phyloP scores from a whole-genome alignment of 192 early-diverging fungal species.

The Coemansia javaensis region DNA sequence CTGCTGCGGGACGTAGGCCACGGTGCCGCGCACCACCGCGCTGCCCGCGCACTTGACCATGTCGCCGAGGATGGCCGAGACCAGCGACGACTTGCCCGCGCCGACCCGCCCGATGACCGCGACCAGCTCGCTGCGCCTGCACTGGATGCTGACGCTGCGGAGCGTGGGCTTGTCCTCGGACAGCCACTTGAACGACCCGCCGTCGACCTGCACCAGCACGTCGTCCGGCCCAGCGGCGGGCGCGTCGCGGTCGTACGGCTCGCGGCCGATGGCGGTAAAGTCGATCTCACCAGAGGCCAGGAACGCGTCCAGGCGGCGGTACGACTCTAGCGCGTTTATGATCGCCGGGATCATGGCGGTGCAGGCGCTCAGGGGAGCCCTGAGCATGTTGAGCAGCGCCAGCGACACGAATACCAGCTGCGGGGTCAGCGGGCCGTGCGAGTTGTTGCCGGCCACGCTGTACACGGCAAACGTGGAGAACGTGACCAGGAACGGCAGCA shows the following conservation, averaged over 20 bases:
- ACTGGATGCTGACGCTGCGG: slow-evolving; percentile 36
- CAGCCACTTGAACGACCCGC: slow-evolving; percentile 55
- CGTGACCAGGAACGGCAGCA: slow-evolving; percentile 41
- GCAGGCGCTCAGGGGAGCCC: slow-evolving; percentile 25
- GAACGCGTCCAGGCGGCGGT: slow-evolving; percentile 29
- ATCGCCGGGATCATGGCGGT: slow-evolving; percentile 22
- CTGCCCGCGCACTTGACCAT: too few relatives aligned
- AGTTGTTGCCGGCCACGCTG: slow-evolving; percentile 21
- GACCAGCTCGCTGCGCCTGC: slow-evolving; percentile 46
- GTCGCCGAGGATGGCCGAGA: too few relatives aligned
- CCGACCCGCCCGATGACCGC: too few relatives aligned
- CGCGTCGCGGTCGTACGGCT: slow-evolving; percentile 33
- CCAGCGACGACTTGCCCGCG: too few relatives aligned
- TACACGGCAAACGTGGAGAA: slow-evolving; percentile 46
- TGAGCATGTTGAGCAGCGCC: slow-evolving; percentile 48
- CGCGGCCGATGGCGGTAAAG: slow-evolving; percentile 24
- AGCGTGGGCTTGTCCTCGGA: slow-evolving; percentile 32
- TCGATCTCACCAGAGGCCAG: slow-evolving; percentile 44
- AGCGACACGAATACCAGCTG: too few relatives aligned
- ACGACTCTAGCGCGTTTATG: slow-evolving; percentile 35
- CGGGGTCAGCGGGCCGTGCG: slow-evolving; percentile 45
- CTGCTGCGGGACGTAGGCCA: too few relatives aligned
- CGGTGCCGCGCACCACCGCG: too few relatives aligned
- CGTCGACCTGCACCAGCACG: slow-evolving; percentile 23
- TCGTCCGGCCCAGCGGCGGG: slow-evolving; percentile 8